Conservation (phyloP, 2,329 filamentous ascomycete species). For the Didymella exigua region DNA sequence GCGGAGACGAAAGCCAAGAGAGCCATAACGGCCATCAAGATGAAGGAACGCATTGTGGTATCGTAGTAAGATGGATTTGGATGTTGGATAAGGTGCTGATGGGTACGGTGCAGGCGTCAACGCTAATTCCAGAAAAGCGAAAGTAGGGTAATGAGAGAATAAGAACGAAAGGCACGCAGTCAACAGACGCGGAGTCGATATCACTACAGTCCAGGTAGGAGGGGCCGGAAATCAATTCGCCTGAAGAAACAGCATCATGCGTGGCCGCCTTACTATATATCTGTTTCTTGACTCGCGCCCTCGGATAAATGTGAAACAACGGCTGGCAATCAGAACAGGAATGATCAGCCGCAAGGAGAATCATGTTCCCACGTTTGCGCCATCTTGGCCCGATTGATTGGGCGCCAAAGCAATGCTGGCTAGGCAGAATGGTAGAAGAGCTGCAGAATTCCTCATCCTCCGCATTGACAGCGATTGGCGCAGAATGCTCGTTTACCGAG, state of each 20-base stretch:
- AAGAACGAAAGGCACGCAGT: conserved; percentile 25
- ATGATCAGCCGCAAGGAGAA: conserved; percentile 43
- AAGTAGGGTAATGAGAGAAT: conserved; percentile 14
- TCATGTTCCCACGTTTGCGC: conserved; percentile 29
- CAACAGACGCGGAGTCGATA: conserved; percentile 13
- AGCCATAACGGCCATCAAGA: conserved; percentile 34
- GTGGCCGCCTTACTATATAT: conserved; percentile 30
- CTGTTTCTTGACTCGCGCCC: conserved; percentile 18
- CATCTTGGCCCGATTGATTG: conserved; percentile 25
- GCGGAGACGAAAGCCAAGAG: conserved; percentile 33
- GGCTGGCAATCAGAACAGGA: conserved; percentile 28
- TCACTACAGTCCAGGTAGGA: conserved; percentile 22
- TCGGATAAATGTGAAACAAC: conserved; percentile 33
- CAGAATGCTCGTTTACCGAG: conserved; percentile 23
- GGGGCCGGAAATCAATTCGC: conserved; percentile 26
- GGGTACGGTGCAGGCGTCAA: conserved; percentile 1
- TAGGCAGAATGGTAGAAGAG: conserved; percentile 15
- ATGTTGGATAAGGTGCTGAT: background rate
- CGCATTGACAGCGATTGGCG: conserved; percentile 24
- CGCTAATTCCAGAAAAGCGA: conserved; percentile 21
- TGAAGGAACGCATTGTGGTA: conserved; percentile 34
- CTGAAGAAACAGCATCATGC: conserved; percentile 20
- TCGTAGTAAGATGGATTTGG: background rate
- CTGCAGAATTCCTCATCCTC: conserved; percentile 26
- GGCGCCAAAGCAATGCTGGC: conserved; percentile 13